Evolutionary conservation across 257 asterid species (phyloP).

Genomic region (Cynanchum wilfordii): DNA sequence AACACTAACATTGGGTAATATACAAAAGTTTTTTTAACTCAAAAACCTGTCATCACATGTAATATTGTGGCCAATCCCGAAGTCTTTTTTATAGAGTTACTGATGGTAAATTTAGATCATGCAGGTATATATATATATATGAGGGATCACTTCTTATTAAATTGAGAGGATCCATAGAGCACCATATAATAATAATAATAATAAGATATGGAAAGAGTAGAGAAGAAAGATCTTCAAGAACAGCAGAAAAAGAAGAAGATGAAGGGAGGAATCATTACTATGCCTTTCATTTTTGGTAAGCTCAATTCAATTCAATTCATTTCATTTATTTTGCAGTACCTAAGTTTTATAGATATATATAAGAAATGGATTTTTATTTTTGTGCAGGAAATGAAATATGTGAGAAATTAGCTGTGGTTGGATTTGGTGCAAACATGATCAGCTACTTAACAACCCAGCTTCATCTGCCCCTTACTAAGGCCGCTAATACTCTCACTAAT

Average conservation of each 20-base stretch:
- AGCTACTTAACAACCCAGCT: constrained; percentile 66
- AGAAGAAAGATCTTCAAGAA: constrained; percentile 20
- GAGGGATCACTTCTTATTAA: constrained; percentile 4
- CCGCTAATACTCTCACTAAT: constrained; percentile 82
- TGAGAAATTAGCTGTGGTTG: constrained; percentile 89
- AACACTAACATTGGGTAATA: no score
- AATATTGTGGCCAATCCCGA: no score
- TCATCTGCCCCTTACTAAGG: constrained; percentile 70
- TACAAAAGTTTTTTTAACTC: no score
- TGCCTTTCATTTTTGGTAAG: constrained; percentile 91
- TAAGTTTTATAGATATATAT: no score
- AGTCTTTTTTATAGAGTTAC: background rate
- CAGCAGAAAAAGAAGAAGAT: constrained; percentile 14
- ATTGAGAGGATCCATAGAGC: background rate
- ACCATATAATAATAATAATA: no score
- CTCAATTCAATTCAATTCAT: no score
- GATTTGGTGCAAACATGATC: constrained; percentile 67
- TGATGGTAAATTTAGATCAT: background rate
- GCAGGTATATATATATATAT: constrained; percentile 33
- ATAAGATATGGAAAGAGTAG: constrained; percentile 28
- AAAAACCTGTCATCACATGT: background rate
- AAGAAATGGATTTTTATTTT: background rate
- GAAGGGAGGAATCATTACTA: constrained; percentile 76
- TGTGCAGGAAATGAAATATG: constrained; percentile 74
- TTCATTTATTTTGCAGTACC: no score